Evolutionary conservation across 345 rosid species (phyloP), one percentile per base, ranked within the genome.

Genomic region (Citrus mangshanensis): DNA sequence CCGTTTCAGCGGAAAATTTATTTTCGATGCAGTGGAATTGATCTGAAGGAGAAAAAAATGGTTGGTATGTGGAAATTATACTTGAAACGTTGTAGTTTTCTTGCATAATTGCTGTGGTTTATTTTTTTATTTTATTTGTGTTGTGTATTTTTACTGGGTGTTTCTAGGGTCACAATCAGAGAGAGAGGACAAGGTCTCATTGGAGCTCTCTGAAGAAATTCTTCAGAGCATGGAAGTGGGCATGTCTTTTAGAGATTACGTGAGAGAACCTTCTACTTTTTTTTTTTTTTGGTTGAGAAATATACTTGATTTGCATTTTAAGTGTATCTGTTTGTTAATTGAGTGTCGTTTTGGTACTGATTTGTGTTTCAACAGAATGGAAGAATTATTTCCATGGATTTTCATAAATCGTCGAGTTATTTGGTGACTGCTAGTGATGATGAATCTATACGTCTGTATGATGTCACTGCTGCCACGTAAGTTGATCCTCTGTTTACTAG

Each of bases 341-440:
- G 0, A 28, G 37, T 28, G 76, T 72, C 13, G 66, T 73, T 42
- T 73, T 58, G 16, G 54, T 62, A 55, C 1, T 30, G 12, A 21
- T 0, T 35, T 74, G 51, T 68, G 49, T 42, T 42, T n/a, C 27
- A 55, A 58, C 89, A 93, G 98, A 90, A 84, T 80, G 91, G 97
- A 68, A 88, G 93, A 83, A 92, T 93, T 74, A 94, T 97, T 86
- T 96, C 98, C 10, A 89, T 96, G 89, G 98, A 96, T 80, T 94
- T 94, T 75, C 98, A 94, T 84, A 94, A 89, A 84, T 78, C 94
- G 1, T 91, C 95, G 6, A 91, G 84, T 79, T 92, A 89, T 82
- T 81, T 96, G 87, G 99, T 96, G 70, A 96, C 97, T 74, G 99
- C 98, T 55, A 96, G 99, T 70, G 98, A 94, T 77, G 99, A 96